Base-by-base conservation (phyloP, 495 filamentous ascomycete species). In the Penicillium herquei region DNA sequence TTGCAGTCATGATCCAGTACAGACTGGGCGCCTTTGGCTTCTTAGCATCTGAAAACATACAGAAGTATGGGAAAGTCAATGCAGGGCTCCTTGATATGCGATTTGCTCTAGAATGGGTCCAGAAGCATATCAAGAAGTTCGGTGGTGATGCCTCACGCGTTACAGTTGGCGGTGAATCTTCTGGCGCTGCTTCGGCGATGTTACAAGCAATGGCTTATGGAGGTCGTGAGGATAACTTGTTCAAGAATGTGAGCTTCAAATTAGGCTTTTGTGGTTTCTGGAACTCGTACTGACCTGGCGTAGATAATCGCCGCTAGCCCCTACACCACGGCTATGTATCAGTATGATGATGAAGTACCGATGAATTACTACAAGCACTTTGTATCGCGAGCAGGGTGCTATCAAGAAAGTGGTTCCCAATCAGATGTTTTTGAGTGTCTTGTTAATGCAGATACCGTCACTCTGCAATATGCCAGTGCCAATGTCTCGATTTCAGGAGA, bases 81-180 rank as follows among this genome's bases (percentile, higher is more conserved):
- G 51, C 55, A 17, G 87, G 86, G 0, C 59, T 90, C 32, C 67
- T 80, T 34, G 86, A 88, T 65, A 83, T 87, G 67, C 70, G 82
- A 26, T 70, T 78, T 49, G 70, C 81, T n/a, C 52, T 90, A 47
- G 64, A 78, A 39, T 90, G 85, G 87, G 75, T 87, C 12, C 71
- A 78, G 58, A 63, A 74, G 11, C 66, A 86, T 34, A 62, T 62
- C 10, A 12, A 6, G 1, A 42, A 43, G 45, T 69, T 80, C 45
- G 78, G 78, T 13, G 78, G 78, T 12, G 72, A 79, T 61, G 65
- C 72, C 1, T 40, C 49, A 1, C 63, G 62, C 13, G 72, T 75
- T 14, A 77, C 74, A 1, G 52, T 77, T 40, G 59, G 58, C 1
- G 72, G 74, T 43, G 63, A 73, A 53, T 77, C 74, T 13, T 65